Evolutionary conservation across 2,329 filamentous ascomycete species (phyloP), one percentile per base, ranked within the genome.

Genomic region (Atkinsonella hypoxylon): DNA sequence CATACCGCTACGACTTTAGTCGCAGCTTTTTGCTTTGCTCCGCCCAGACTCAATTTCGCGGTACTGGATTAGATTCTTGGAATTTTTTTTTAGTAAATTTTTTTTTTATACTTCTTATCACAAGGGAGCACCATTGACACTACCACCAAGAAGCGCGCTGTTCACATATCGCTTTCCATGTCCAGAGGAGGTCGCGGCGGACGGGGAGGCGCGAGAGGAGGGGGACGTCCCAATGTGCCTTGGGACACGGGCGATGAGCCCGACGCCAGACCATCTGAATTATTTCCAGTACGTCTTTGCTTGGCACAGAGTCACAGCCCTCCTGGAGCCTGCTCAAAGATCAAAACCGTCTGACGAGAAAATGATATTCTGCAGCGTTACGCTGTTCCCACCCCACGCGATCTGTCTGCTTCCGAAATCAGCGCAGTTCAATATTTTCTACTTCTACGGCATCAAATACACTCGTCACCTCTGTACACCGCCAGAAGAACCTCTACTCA

Each of bases 221-320:
- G 72, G 43, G 70, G 73, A 45, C 63, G 70, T 17, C 71, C 70
- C 11, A 70, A 71, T 30, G 68, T 78, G 50, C 72, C 77, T 0
- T 80, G 77, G 73, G 72, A 73, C 43, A 70, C 65, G 17, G 68
- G 72, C 40, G 75, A 78, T 55, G 78, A 81, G 55, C 73, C 76
- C 9, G 76, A 79, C 60, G 72, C 72, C 48, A 70, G 75, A 32
- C 78, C 78, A 7, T 76, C 75, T n/a, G 78, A 81, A 56, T 72
- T 78, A 10, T 81, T 81, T 53, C 78, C 78, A 0, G 77, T 79
- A 62, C 53, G 72, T 58, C 11, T 17, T 20, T 34, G 10, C 40
- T 7, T 18, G 40, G 30, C 13, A 15, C 31, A 34, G 18, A 39
- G 15, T 31, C 22, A 18, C n/a, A 17, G 20, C 42, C 7, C 15